Percentiles rank a stretch among this genome's conserved stretches.
Conservation (phyloP, 768 basidiomycete species). For the Melanogaster broomeanus region DNA sequence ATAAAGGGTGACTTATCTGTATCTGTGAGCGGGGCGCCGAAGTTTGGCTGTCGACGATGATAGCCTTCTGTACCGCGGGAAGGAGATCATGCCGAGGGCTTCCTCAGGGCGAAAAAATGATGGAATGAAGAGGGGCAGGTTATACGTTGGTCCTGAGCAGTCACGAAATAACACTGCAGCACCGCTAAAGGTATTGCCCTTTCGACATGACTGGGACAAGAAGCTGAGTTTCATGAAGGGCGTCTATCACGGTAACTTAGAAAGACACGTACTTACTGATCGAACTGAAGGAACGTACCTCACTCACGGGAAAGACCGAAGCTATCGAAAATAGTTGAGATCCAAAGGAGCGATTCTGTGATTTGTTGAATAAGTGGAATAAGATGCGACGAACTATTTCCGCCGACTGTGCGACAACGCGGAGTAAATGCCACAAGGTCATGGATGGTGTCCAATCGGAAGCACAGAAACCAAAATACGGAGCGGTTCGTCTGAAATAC, state of each 20-base stretch:
- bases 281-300: conserved; percentile 32
- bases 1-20: conserved; percentile 24
- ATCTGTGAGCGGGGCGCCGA: conserved; percentile 8
- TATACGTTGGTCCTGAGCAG: background rate
- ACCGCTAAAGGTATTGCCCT: conserved; percentile 9
- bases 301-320: conserved; percentile 31
- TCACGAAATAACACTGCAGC: background rate
- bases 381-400: conserved; percentile 24
- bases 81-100: background rate
- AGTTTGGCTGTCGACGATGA: conserved; percentile 6
- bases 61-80: conserved; percentile 13
- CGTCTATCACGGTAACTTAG: conserved; percentile 21
- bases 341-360: conserved; percentile 51
- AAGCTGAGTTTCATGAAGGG: conserved; percentile 8
- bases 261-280: conserved; percentile 16
- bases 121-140: background rate
- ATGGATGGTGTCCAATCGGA: conserved; percentile 49
- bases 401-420: conserved; percentile 31
- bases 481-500: conserved; percentile 46
- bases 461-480: conserved; percentile 39
- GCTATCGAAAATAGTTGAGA: conserved; percentile 36
- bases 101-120: background rate
- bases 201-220: conserved; percentile 7
- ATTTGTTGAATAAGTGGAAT: conserved; percentile 34
- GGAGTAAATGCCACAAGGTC: conserved; percentile 41